Percentiles rank a stretch among this genome's conserved stretches.
Conservation (phyloP, 2,329 filamentous ascomycete species). For the Metarhizium humberi region DNA sequence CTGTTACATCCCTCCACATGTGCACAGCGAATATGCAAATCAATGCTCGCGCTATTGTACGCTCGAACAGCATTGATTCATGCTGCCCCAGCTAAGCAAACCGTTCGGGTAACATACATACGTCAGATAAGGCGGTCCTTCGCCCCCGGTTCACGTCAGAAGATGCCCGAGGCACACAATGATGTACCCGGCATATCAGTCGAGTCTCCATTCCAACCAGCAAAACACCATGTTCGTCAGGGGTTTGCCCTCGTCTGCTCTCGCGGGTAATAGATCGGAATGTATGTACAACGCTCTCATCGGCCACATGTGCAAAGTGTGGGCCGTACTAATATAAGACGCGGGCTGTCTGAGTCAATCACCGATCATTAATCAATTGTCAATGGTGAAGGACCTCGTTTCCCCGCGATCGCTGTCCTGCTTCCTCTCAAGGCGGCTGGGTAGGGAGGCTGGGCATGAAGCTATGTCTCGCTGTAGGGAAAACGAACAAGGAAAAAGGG, state of each 20-base stretch:
- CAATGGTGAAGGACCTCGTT: neutral
- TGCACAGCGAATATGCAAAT: neutral
- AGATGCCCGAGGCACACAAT: neutral
- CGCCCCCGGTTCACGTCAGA: neutral
- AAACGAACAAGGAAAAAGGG: neutral
- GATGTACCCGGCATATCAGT: neutral
- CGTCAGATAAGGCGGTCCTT: neutral
- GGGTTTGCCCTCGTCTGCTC: neutral
- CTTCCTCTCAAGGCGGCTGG: neutral
- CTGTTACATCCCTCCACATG: neutral
- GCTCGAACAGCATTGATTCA: neutral
- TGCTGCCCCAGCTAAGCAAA: neutral
- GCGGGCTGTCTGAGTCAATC: neutral
- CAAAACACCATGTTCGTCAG: neutral
- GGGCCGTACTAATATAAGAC: neutral
- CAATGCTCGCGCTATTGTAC: neutral
- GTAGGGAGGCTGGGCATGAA: neutral
- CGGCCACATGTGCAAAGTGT: neutral
- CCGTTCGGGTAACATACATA: neutral
- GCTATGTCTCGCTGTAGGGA: neutral
- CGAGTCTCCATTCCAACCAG: neutral
- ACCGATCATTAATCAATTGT: neutral
- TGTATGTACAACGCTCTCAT: neutral
- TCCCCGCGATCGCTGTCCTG: neutral
- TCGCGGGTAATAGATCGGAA: neutral